phyloP scores from a whole-genome alignment of 495 filamentous ascomycete genomes.

The Lentithecium fluviatile region DNA sequence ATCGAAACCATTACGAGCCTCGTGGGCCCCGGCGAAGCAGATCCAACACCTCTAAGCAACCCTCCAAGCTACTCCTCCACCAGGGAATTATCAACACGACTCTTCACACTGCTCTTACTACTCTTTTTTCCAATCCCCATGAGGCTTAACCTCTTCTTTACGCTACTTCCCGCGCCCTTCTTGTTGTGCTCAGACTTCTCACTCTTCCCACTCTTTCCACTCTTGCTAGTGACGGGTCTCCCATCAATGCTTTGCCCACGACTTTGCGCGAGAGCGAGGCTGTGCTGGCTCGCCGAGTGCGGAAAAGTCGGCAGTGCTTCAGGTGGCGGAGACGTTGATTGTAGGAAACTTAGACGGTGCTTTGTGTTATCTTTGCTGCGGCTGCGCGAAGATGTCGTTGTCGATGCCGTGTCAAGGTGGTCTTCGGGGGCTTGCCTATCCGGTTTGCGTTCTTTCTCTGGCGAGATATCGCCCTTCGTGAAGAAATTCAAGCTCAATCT shows the following conservation, averaged over 20 bases:
- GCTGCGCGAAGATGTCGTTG: conserved; percentile 25
- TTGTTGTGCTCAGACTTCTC: too few species aligned
- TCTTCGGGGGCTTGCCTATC: conserved; percentile 22
- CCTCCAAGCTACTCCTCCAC: conserved; percentile 37
- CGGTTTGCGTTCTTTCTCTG: conserved; percentile 8
- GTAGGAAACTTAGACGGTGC: conserved; percentile 23
- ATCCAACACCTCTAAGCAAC: neutral
- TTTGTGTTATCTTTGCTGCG: conserved; percentile 22
- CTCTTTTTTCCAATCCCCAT: conserved; percentile 66
- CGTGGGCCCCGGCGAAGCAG: neutral
- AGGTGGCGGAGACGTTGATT: conserved; percentile 3
- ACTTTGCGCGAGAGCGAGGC: conserved; percentile 6
- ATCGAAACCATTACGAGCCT: neutral
- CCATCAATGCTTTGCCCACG: conserved; percentile 32
- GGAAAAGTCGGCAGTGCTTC: conserved; percentile 13
- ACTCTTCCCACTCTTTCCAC: conserved; percentile 32
- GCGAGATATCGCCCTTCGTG: conserved; percentile 25
- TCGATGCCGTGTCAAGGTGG: conserved; percentile 19
- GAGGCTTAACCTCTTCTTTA: conserved; percentile 69
- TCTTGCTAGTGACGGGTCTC: conserved; percentile 42
- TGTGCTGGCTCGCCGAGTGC: conserved; percentile 4
- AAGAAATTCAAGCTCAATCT: conserved; percentile 40
- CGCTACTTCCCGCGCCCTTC: conserved; percentile 50
- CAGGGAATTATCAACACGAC: conserved; percentile 32
- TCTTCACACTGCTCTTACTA: conserved; percentile 48